Conservation (phyloP, 1,284 basidiomycete genomes). For the Apiotrichum sp. region DNA sequence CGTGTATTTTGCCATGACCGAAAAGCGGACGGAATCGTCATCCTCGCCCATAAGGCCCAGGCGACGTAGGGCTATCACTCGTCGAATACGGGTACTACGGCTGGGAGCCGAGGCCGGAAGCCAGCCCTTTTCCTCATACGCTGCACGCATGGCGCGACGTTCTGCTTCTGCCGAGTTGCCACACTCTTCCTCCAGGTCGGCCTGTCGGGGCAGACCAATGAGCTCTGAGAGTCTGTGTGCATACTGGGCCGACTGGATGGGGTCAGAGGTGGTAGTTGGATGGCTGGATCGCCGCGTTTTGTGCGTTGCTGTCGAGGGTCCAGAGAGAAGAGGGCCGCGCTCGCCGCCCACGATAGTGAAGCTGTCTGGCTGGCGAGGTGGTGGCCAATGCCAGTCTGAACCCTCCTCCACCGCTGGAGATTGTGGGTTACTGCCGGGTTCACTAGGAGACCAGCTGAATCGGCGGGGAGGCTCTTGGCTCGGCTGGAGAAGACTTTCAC, state of each 20-base stretch:
- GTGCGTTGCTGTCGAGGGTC: no score
- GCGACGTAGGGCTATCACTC: slow-evolving; percentile 12
- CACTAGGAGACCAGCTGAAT: background rate
- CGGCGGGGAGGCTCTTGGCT: background rate
- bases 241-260: no score
- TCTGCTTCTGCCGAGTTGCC: slow-evolving; percentile 5
- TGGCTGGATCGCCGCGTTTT: no score
- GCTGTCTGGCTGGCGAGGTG: background rate
- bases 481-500: no score
- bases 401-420: background rate
- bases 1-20: slow-evolving; percentile 34
- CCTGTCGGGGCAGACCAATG: slow-evolving; percentile 7
- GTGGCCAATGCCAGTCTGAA: background rate
- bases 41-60: slow-evolving; percentile 26
- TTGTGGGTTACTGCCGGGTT: background rate
- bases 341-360: background rate
- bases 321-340: no score
- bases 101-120: slow-evolving; percentile 23
- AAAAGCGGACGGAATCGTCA: slow-evolving; percentile 19
- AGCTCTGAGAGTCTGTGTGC: background rate
- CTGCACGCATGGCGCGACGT: slow-evolving; percentile 19
- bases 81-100: background rate
- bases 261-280: no score
- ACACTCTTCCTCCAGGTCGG: slow-evolving; percentile 2
- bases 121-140: slow-evolving; percentile 33